phyloP scores from a whole-genome alignment of 805 yeast species.

The Barnettozyma sucrosica region DNA sequence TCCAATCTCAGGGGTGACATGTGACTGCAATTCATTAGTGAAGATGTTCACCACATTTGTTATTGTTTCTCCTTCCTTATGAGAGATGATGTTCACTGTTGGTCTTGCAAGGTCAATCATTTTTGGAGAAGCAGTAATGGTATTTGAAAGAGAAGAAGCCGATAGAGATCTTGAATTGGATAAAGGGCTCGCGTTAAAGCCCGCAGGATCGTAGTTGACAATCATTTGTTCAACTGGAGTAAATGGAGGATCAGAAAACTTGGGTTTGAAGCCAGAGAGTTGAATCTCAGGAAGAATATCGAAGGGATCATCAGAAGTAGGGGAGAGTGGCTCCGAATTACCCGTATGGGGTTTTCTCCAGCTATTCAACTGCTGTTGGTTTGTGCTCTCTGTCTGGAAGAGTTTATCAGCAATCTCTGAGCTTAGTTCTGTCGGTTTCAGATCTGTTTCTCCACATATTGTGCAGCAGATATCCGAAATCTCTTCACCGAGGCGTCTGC shows the following conservation, averaged over 20 bases:
- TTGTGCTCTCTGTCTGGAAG: neutral
- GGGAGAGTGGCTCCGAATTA: neutral
- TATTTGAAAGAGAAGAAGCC: neutral
- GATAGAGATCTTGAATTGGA: neutral
- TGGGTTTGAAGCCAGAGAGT: conserved; percentile 14
- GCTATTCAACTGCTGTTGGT: neutral
- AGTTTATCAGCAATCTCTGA: conserved; percentile 15
- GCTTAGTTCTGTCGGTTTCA: conserved; percentile 7
- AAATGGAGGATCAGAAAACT: conserved; percentile 10
- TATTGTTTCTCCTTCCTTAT: conserved; percentile 6
- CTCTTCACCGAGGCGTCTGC: conserved; percentile 2
- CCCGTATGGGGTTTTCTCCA: neutral
- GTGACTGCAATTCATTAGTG: conserved; percentile 14
- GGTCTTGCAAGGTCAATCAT: conserved; percentile 6
- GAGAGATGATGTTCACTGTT: conserved; percentile 12
- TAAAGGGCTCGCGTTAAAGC: conserved; percentile 10
- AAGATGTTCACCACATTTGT: conserved; percentile 19
- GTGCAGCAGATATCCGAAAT: conserved; percentile 3
- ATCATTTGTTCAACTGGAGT: conserved; percentile 23
- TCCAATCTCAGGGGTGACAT: neutral
- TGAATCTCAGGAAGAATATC: conserved; percentile 12
- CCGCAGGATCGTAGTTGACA: conserved; percentile 14
- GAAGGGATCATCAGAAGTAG: neutral
- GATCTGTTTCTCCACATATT: conserved; percentile 4
- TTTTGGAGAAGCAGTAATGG: conserved; percentile 2